Evolutionary conservation across 2,329 filamentous ascomycete genomes (phyloP).

Genomic region (Nothophaeocryptopus gaeumannii): DNA sequence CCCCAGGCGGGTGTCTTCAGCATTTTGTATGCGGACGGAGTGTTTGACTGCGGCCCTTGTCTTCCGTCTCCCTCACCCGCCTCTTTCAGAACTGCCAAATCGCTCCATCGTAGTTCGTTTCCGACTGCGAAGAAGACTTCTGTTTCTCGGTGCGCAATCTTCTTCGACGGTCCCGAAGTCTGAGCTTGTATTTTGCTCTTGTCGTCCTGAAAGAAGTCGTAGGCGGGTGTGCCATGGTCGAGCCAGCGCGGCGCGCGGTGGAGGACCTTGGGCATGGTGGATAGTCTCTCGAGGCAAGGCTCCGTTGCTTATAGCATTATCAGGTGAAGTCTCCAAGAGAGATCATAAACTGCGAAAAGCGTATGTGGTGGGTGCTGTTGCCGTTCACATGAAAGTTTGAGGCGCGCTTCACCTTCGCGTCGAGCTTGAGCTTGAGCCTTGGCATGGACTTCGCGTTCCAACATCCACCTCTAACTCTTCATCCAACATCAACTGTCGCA

Average conservation of each 20-base stretch:
- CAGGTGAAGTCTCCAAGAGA: background rate
- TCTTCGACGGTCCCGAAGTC: constrained; percentile 48
- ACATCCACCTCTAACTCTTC: constrained; percentile 3
- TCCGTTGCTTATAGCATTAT: constrained; percentile 6
- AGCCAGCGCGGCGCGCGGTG: constrained; percentile 87
- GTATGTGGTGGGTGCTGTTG: background rate
- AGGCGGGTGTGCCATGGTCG: constrained; percentile 70
- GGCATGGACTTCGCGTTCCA: constrained; percentile 6
- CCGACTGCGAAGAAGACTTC: constrained; percentile 88
- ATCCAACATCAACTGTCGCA: background rate
- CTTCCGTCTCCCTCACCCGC: constrained; percentile 18
- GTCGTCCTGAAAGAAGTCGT: constrained; percentile 64
- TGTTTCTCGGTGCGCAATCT: constrained; percentile 75
- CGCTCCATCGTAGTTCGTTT: constrained; percentile 88
- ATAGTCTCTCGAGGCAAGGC: too few relatives aligned
- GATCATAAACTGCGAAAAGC: background rate
- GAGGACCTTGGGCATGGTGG: constrained; percentile 76
- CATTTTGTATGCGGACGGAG: constrained; percentile 25
- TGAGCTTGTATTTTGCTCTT: constrained; percentile 11
- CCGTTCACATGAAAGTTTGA: constrained; percentile 2
- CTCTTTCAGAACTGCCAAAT: constrained; percentile 76
- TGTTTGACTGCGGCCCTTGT: constrained; percentile 11
- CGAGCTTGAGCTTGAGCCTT: constrained; percentile 7
- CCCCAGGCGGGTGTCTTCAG: constrained; percentile 71
- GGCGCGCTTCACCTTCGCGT: constrained; percentile 7